Evolutionary conservation across 73 alveolate species (phyloP).

Genomic region (Blepharisma japonicum): DNA sequence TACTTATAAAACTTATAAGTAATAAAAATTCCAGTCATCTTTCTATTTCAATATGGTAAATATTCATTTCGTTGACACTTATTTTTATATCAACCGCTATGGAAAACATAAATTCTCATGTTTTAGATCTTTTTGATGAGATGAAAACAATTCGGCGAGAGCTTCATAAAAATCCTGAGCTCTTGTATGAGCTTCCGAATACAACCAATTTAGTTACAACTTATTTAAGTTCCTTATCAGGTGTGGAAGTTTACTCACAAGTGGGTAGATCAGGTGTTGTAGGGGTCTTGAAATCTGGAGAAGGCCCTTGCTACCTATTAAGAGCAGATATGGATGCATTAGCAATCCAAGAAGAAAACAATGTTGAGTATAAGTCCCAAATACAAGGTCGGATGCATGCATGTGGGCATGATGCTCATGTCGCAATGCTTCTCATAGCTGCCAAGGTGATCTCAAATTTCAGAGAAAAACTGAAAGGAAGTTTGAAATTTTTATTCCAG

Average conservation of each 20-base stretch:
- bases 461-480: conserved; percentile 34
- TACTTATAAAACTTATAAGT: too few relatives aligned
- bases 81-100: too few relatives aligned
- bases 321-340: conserved; percentile 52
- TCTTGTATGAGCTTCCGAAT: conserved; percentile 25
- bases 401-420: conserved; percentile 58
- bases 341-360: conserved; percentile 19
- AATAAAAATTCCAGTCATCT: too few relatives aligned
- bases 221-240: conserved; percentile 2
- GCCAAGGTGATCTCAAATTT: conserved; percentile 30
- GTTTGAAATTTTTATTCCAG: conserved; percentile 31
- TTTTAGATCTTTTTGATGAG: conserved; percentile 22
- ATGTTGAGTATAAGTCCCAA: conserved; percentile 16
- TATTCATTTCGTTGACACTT: too few relatives aligned
- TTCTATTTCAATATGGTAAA: too few relatives aligned
- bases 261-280: conserved; percentile 39
- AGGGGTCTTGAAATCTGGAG: conserved; percentile 18
- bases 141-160: conserved; percentile 23
- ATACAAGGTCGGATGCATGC: conserved; percentile 41
- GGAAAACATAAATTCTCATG: conserved; percentile 14
- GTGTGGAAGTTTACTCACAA: conserved; percentile 19
- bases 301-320: conserved; percentile 44
- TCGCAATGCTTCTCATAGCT: conserved; percentile 38
- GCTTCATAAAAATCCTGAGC: conserved; percentile 36
- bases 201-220: conserved; percentile 18